phyloP scores from a whole-genome alignment of 306 rosid species.

The Rosa rugosa region DNA sequence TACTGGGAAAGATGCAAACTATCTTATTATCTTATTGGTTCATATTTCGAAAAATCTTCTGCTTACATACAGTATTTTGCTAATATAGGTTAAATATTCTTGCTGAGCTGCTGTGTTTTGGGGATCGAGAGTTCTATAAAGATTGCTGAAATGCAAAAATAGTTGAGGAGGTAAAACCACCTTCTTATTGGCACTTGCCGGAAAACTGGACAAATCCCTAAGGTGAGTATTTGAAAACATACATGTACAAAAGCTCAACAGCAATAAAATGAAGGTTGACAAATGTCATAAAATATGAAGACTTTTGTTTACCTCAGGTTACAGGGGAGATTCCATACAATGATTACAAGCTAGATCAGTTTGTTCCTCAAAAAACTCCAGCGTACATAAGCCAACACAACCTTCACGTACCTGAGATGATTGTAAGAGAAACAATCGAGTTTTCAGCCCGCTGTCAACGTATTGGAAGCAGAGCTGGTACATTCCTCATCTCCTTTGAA shows the following conservation, averaged over 20 bases:
- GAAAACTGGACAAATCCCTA: conserved; percentile 38
- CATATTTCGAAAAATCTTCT: no score
- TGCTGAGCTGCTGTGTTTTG: no score
- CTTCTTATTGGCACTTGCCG: conserved; percentile 39
- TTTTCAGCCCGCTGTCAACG: conserved; percentile 78
- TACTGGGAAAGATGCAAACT: no score
- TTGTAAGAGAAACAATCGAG: conserved; percentile 74
- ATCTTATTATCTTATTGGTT: no score
- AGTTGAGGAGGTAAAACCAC: conserved; percentile 38
- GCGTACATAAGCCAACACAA: conserved; percentile 74
- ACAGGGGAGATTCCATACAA: conserved; percentile 57
- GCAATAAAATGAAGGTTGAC: neutral
- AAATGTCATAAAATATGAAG: neutral
- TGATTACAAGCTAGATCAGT: conserved; percentile 57
- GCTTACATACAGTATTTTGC: no score
- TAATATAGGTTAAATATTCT: no score
- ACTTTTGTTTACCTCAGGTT: conserved; percentile 29
- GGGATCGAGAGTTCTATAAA: no score
- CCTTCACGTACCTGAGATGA: conserved; percentile 68
- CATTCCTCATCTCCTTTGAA: neutral
- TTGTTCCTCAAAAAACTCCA: conserved; percentile 63
- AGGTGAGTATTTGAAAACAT: conserved; percentile 17
- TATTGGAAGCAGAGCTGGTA: conserved; percentile 59
- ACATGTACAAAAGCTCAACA: neutral
- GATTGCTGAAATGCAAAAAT: no score